phyloP scores from a whole-genome alignment of 352 stramenopile genomes.

The Thraustochytrium striatum region DNA sequence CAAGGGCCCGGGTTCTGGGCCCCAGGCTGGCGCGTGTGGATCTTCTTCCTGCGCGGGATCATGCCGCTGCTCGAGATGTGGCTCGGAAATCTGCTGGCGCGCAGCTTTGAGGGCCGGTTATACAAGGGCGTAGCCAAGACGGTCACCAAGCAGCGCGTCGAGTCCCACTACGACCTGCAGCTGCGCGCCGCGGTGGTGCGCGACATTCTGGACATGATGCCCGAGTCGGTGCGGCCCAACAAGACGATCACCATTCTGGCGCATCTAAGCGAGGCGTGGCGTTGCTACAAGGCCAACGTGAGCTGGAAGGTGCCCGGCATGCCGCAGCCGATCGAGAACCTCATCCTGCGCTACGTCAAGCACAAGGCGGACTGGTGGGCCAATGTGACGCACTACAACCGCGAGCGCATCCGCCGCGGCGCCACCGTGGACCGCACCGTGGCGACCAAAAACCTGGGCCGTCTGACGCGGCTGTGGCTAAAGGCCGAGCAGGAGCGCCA shows the following conservation, averaged over 20 bases:
- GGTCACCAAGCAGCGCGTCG: conserved; percentile 98
- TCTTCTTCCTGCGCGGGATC: conserved; percentile 99
- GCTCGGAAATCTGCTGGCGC: conserved; percentile 96
- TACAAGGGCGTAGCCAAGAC: conserved; percentile 98
- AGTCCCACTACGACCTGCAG: conserved; percentile 99
- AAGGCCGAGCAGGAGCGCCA: conserved; percentile 99
- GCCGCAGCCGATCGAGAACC: conserved; percentile 98
- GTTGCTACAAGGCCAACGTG: conserved; percentile 99
- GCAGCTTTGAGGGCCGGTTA: conserved; percentile 98
- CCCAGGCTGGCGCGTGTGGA: conserved; percentile 96
- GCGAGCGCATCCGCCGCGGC: conserved; percentile 97
- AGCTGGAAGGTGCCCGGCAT: conserved; percentile 99
- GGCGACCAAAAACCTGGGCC: conserved; percentile 97
- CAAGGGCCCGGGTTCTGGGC: conserved; percentile 98
- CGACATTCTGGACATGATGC: conserved; percentile 99
- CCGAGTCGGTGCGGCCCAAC: conserved; percentile 98
- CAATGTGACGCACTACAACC: conserved; percentile 99
- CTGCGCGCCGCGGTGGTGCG: conserved; percentile 98
- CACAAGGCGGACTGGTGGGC: conserved; percentile 97
- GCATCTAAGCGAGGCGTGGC: conserved; percentile 97
- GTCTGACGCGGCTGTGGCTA: conserved; percentile 95
- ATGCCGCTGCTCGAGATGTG: conserved; percentile 96
- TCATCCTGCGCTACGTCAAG: conserved; percentile 99
- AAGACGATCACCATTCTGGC: conserved; percentile 96
- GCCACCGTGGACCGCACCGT: conserved; percentile 99